Conservation (phyloP, 768 basidiomycete species). For the Royoungia palumana region DNA sequence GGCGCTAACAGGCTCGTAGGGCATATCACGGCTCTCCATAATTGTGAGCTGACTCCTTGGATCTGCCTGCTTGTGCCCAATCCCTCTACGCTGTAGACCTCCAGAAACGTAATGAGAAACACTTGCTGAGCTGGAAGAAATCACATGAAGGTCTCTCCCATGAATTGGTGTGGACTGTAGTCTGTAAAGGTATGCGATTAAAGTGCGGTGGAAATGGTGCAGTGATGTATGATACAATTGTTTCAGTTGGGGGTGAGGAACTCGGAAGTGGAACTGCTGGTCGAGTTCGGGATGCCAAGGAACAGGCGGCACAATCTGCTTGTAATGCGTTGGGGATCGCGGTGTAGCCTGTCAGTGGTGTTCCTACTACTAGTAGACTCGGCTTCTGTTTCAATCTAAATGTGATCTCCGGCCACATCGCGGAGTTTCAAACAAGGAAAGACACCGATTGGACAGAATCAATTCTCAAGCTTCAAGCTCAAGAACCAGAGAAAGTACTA, state of each 20-base stretch:
- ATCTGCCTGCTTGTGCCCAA: neutral
- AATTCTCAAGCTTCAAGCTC: too few relatives aligned
- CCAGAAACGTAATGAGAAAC: slow-evolving; percentile 29
- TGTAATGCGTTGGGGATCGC: slow-evolving; percentile 32
- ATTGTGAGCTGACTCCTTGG: slow-evolving; percentile 36
- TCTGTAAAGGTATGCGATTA: slow-evolving; percentile 51
- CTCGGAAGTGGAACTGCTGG: slow-evolving; percentile 46
- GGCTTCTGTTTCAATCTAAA: neutral
- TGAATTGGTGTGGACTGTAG: slow-evolving; percentile 46
- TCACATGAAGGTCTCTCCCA: slow-evolving; percentile 39
- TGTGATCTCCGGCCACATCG: slow-evolving; percentile 6
- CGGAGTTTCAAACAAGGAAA: slow-evolving; percentile 28
- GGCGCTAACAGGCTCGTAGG: slow-evolving; percentile 24
- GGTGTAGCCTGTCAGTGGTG: neutral
- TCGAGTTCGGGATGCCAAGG: slow-evolving; percentile 46
- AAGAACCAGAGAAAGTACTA: too few relatives aligned
- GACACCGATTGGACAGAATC: neutral
- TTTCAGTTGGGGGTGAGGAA: slow-evolving; percentile 44
- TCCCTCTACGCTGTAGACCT: slow-evolving; percentile 30
- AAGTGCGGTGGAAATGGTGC: neutral
- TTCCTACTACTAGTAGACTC: neutral
- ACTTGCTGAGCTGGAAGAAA: slow-evolving; percentile 43
- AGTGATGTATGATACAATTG: neutral
- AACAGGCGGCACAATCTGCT: slow-evolving; percentile 45
- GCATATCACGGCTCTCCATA: slow-evolving; percentile 39